Evolutionary conservation across 2,329 filamentous ascomycete genomes (phyloP).

Genomic region (Zasmidium angulare): DNA sequence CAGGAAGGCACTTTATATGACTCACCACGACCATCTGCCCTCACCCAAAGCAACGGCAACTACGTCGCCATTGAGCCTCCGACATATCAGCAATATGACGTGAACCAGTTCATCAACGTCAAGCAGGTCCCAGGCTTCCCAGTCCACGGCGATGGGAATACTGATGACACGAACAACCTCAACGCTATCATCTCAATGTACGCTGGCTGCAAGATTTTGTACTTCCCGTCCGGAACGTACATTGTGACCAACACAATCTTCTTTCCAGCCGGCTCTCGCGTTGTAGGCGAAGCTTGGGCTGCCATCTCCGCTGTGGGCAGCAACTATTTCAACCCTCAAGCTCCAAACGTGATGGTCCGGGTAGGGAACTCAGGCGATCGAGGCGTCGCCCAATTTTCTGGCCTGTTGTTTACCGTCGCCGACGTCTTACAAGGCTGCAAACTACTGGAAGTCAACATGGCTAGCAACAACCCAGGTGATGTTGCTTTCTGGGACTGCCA

Average conservation of each 20-base stretch:
- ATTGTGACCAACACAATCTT: slow-evolving; percentile 47
- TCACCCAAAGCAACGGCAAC: background rate
- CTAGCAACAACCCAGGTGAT: slow-evolving; percentile 45
- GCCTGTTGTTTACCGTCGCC: slow-evolving; percentile 52
- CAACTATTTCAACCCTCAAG: background rate
- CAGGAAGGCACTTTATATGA: background rate
- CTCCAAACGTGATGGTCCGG: slow-evolving; percentile 41
- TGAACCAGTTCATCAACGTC: slow-evolving; percentile 38
- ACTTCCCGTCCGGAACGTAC: slow-evolving; percentile 45
- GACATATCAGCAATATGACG: background rate
- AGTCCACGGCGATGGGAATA: slow-evolving; percentile 42
- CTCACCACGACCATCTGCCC: background rate
- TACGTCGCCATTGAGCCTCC: background rate
- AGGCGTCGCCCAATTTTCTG: slow-evolving; percentile 51
- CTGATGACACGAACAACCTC: slow-evolving; percentile 57
- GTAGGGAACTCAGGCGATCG: slow-evolving; percentile 53
- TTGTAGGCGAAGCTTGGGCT: background rate
- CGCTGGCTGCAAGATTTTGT: slow-evolving; percentile 29
- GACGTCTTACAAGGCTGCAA: slow-evolving; percentile 44
- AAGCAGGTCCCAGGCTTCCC: slow-evolving; percentile 37
- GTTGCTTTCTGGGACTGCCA: slow-evolving; percentile 32
- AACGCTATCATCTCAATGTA: slow-evolving; percentile 36
- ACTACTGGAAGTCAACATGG: slow-evolving; percentile 52
- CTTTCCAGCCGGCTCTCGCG: background rate
- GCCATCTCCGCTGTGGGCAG: background rate